These are phyloP conservation scores for Starmerella floricola DNA, from an alignment of 805 yeast species.

Conservation along the genomic window DNA sequence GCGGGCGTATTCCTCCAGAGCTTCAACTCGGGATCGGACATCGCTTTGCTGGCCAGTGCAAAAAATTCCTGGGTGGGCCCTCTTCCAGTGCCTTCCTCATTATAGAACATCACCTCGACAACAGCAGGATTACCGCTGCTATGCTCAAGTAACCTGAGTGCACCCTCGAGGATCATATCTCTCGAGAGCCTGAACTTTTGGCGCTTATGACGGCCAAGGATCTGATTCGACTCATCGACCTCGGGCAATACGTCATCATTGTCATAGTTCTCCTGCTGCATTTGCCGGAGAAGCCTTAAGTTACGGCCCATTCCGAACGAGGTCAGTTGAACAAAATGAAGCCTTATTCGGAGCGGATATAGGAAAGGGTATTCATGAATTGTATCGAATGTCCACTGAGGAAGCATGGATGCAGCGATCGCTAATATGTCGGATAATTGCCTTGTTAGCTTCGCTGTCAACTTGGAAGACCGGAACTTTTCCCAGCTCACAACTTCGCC, in stretches of 20 bases:
- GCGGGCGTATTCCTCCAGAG: constrained; percentile 53
- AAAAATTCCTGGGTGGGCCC: constrained; percentile 95
- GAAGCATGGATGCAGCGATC: constrained; percentile 75
- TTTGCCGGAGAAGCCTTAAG: constrained; percentile 63
- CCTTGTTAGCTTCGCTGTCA: constrained; percentile 73
- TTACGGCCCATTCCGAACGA: constrained; percentile 59
- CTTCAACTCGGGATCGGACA: constrained; percentile 41
- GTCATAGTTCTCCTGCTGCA: constrained; percentile 40
- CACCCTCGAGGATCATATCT: constrained; percentile 56
- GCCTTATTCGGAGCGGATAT: constrained; percentile 71
- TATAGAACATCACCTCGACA: constrained; percentile 74
- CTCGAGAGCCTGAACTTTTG: constrained; percentile 73
- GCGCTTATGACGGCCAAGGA: constrained; percentile 59
- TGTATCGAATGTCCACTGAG: constrained; percentile 70
- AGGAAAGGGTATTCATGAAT: constrained; percentile 66
- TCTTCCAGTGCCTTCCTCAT: constrained; percentile 90
- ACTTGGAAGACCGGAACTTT: constrained; percentile 37
- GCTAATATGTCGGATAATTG: constrained; percentile 83
- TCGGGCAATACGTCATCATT: constrained; percentile 21
- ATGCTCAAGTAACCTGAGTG: constrained; percentile 60
- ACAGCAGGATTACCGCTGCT: constrained; percentile 73
- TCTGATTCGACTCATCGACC: constrained; percentile 10
- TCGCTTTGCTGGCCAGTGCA: constrained; percentile 65
- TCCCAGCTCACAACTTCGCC: constrained; percentile 8
- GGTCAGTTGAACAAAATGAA: constrained; percentile 68